Base-by-base conservation (phyloP, 371 early-diverging fungal genomes). In the Entomophthora muscae region DNA sequence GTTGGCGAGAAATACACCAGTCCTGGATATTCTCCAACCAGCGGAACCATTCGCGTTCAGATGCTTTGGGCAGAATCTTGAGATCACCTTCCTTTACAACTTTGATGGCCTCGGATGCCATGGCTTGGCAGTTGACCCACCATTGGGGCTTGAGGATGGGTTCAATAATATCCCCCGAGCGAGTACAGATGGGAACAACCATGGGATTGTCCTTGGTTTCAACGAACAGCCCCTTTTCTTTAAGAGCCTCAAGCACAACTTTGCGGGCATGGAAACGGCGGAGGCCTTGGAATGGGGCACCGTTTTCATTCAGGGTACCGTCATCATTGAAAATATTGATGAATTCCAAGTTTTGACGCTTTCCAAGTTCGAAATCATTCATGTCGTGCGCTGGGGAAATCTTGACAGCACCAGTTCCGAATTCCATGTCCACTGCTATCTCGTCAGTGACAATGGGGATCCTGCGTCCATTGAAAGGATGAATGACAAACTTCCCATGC, bases 331-430 rank as follows among this genome's bases (percentile, higher is more conserved):
- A 75, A 53, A 99, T 83, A 71, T 91, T 90, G 76, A 96, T 96
- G 66, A 93, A 89, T 67, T 86, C 76, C 27, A 99, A 82, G 60
- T 85, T 83, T 72, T 99, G 92, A 57, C 94, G 91, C 77, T 95
- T 92, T 67, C 97, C 98, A 53, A 98, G 85, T 69, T 84, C 88
- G 71, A 91, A 99, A 86, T 99, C 99, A 80, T 95, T 95, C 68
- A 84, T 82, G 78, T 99, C 99, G 75, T 99, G 99, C n/a, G 98
- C 98, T 12, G 95, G 98, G 0, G 99, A 99, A 65, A 99, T 94
- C 81, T 99, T 99, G 68, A 99, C 94, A 65, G 97, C 95, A 74
- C 99, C 99, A 30, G 98, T 98, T 75, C 99, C 99, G 72, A 98
- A 96, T 3, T 80, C 84, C 82, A 90, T 88, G 66, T 98, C 98